A percentile compares a stretch with the other conserved stretches of the same genome.
Conservation (phyloP, 495 filamentous ascomycete genomes). For the Talaromyces adpressus region DNA sequence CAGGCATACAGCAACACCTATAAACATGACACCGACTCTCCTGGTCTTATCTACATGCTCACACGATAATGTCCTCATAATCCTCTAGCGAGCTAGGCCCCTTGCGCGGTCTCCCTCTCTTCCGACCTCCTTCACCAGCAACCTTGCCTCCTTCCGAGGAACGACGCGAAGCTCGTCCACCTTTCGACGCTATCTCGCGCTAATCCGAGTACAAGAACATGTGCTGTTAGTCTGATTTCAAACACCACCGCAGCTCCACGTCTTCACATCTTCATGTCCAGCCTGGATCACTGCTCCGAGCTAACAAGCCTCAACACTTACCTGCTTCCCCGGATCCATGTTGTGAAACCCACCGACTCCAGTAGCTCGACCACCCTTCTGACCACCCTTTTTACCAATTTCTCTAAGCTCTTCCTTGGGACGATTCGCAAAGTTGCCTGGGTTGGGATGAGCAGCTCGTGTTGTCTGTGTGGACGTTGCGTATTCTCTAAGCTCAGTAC, state of each 20-base stretch:
- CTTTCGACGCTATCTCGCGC: slow-evolving; percentile 41
- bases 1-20: neutral
- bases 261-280: neutral
- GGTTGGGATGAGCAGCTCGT: slow-evolving; percentile 28
- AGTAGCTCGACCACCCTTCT: slow-evolving; percentile 20
- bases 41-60: neutral
- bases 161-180: slow-evolving; percentile 39
- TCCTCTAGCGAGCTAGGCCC: neutral
- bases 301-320: slow-evolving; percentile 10
- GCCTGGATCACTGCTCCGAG: too few relatives aligned
- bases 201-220: slow-evolving; percentile 2
- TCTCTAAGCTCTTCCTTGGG: slow-evolving; percentile 44
- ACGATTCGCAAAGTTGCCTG: slow-evolving; percentile 56
- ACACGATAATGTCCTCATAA: slow-evolving; percentile 1
- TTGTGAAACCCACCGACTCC: slow-evolving; percentile 16
- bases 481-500: neutral
- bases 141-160: slow-evolving; percentile 34
- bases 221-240: neutral
- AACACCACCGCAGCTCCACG: neutral
- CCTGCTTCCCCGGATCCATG: slow-evolving; percentile 37
- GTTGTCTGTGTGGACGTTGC: neutral
- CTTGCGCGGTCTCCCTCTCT: slow-evolving; percentile 21
- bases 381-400: slow-evolving; percentile 43
- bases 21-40: neutral
- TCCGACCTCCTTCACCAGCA: slow-evolving; percentile 35